Evolutionary conservation across 2,329 filamentous ascomycete species (phyloP).

Genomic region (Botrytis medusae): DNA sequence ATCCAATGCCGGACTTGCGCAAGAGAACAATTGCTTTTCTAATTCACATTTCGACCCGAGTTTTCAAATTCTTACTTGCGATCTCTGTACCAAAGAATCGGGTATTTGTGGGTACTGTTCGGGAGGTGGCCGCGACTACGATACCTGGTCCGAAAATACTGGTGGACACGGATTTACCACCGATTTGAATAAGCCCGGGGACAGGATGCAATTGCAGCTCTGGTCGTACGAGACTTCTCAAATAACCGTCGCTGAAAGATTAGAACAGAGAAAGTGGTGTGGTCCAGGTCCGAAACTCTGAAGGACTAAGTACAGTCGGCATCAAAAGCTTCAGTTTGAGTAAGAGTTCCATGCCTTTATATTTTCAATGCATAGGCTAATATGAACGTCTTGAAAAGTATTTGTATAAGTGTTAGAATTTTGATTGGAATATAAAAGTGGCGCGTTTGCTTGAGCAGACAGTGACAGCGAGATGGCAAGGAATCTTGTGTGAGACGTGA

Average conservation of each 20-base stretch:
- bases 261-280: constrained; percentile 19
- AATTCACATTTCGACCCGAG: background rate
- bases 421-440: background rate
- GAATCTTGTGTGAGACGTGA: background rate
- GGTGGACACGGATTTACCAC: constrained; percentile 12
- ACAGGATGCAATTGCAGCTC: constrained; percentile 6
- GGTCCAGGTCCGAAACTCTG: background rate
- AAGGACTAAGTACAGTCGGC: background rate
- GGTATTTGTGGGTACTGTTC: background rate
- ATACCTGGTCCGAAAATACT: constrained; percentile 4
- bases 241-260: constrained; percentile 12
- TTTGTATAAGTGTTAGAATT: background rate
- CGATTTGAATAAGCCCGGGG: background rate
- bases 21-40: background rate
- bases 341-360: background rate
- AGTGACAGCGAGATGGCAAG: background rate
- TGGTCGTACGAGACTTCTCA: constrained; percentile 14
- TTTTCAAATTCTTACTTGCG: background rate
- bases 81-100: background rate
- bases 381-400: background rate
- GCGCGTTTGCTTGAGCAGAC: background rate
- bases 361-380: background rate
- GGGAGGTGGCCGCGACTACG: background rate
- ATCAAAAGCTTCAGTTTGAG: background rate
- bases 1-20: background rate